Evolutionary conservation across 2,329 filamentous ascomycete genomes (phyloP).

Genomic region (Hymenoscyphus salicellus): DNA sequence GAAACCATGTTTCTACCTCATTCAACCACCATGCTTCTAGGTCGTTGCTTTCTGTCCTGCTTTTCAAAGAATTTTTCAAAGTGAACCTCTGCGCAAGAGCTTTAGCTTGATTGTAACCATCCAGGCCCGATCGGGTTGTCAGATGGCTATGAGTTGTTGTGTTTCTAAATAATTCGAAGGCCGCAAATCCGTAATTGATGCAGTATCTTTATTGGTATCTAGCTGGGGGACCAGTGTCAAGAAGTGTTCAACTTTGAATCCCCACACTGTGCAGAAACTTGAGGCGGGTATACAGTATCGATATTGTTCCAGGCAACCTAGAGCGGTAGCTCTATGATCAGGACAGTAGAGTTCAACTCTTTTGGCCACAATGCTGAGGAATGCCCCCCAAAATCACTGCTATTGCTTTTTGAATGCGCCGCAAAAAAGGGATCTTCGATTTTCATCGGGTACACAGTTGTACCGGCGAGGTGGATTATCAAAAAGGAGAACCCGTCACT

Average conservation of each 20-base stretch:
- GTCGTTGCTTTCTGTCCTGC: neutral
- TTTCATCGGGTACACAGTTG: neutral
- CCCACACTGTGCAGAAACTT: neutral
- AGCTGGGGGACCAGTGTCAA: neutral
- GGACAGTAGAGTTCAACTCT: neutral
- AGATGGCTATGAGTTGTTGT: too few species aligned
- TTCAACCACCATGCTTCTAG: neutral
- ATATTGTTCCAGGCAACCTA: slow-evolving; percentile 1
- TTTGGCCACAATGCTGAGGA: neutral
- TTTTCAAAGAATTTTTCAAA: neutral
- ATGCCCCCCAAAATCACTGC: too few species aligned
- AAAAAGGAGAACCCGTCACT: neutral
- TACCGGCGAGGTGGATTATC: neutral
- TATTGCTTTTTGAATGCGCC: neutral
- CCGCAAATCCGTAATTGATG: neutral
- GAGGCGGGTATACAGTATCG: neutral
- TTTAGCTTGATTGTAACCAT: too few species aligned
- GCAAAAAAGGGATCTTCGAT: neutral
- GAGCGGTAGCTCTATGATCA: neutral
- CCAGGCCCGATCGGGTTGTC: too few species aligned
- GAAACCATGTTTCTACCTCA: neutral
- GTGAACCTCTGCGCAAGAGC: too few species aligned
- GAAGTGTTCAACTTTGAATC: neutral
- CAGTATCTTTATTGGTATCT: neutral
- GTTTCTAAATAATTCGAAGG: neutral